Base-by-base conservation (phyloP, 305 asterid species). In the Galium porrigens region DNA sequence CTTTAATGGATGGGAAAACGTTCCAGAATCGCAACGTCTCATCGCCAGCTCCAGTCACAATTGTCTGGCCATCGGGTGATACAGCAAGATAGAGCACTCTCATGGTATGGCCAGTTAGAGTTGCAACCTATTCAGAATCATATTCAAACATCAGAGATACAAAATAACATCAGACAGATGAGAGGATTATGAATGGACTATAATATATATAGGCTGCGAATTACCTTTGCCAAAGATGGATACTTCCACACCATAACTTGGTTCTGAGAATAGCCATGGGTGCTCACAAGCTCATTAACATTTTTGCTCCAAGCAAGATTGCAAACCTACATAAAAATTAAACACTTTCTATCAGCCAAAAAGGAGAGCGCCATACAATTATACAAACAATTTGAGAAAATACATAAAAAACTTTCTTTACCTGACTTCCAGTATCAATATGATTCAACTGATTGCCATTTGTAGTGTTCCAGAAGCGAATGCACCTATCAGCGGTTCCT, bases 211-310 rank as follows among this genome's bases (percentile, higher is more conserved):
- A 34, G 39, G 39, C 8, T 34, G 5, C 18, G 3, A 14, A 4
- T 48, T 67, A 89, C 98, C 95, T 89, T 89, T 1, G 94, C 53
- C 92, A 94, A 74, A 29, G 94, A 84, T 52, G 97, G 99, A 80
- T 94, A 94, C 81, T 87, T 94, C 99, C 97, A 94, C 80, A 89
- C 85, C 99, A 89, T 94, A 58, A 89, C 85, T 67, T 94, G 99
- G 74, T 94, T 94, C 76, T 94, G 99, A 34, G 99, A 94, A 67
- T 89, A 89, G 1, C 99, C 99, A 63, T 94, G 99, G 33, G 99
- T 89, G 88, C 99, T 94, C 6, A 94, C 99, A 33, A 94, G 75
- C 75, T 89, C 99, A 61, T 94, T 89, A 66, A 94, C 97, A 73
- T 94, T 94, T 68, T 82, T 89, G 74, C 97, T 94, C 99, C 99